Percentiles rank a stretch among this genome's conserved stretches.
phyloP scores from a whole-genome alignment of 768 basidiomycete species.

The Boletus reticuloceps region DNA sequence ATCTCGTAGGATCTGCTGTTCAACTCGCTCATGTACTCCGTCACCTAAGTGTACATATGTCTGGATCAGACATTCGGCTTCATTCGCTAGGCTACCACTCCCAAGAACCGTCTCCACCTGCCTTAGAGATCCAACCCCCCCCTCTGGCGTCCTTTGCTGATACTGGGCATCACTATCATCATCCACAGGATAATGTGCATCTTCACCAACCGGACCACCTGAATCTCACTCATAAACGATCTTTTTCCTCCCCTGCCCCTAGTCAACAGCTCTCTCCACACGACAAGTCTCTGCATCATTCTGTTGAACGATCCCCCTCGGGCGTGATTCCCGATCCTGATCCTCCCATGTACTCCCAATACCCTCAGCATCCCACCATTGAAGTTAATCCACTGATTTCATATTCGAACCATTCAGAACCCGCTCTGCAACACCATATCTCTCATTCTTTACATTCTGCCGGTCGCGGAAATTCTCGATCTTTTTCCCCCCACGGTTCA shows the following conservation, averaged over 20 bases:
- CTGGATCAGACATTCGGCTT: slow-evolving; percentile 35
- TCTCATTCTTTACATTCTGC: slow-evolving; percentile 10
- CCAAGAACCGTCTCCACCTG: slow-evolving; percentile 28
- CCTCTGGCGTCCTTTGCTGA: slow-evolving; percentile 33
- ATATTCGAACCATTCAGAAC: slow-evolving; percentile 17
- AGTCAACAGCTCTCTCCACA: slow-evolving; percentile 8
- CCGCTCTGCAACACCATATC: slow-evolving; percentile 8
- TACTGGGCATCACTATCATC: slow-evolving; percentile 32
- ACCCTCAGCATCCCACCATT: slow-evolving; percentile 6
- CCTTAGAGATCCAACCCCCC: slow-evolving; percentile 41
- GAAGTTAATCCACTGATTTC: slow-evolving; percentile 12
- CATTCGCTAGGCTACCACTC: slow-evolving; percentile 37
- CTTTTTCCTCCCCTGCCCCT: slow-evolving; percentile 23
- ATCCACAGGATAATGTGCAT: slow-evolving; percentile 22
- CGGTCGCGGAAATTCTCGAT: slow-evolving; percentile 2
- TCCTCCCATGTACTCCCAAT: slow-evolving; percentile 15
- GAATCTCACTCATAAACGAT: slow-evolving; percentile 26
- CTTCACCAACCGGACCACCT: slow-evolving; percentile 17
- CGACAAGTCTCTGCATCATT: slow-evolving; percentile 11
- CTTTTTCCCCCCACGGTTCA: slow-evolving; percentile 7
- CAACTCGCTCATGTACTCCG: slow-evolving; percentile 58
- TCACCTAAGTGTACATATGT: slow-evolving; percentile 37
- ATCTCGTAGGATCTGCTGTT: slow-evolving; percentile 59
- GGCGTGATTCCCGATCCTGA: slow-evolving; percentile 7
- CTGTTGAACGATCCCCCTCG: slow-evolving; percentile 8